Percentiles rank a stretch among this genome's conserved stretches.
phyloP scores from a whole-genome alignment of 1,139 yeast species.

The Suhomyces yuchorum region DNA sequence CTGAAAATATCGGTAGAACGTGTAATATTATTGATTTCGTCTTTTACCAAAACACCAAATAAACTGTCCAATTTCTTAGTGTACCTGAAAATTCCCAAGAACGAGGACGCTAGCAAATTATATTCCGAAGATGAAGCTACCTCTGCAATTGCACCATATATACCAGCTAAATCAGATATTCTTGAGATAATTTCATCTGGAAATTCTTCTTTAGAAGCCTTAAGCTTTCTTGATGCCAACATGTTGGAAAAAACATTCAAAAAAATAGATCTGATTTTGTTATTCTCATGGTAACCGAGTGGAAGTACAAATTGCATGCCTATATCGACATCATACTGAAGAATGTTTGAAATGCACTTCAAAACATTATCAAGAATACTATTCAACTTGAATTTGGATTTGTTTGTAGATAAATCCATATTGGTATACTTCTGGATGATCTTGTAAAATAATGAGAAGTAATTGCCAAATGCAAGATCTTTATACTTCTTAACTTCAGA shows the following conservation, averaged over 20 bases:
- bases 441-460: constrained; percentile 70
- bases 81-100: constrained; percentile 63
- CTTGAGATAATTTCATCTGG: constrained; percentile 27
- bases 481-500: constrained; percentile 59
- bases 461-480: constrained; percentile 67
- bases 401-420: constrained; percentile 24
- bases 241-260: constrained; percentile 74
- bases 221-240: constrained; percentile 46
- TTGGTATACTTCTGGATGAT: constrained; percentile 63
- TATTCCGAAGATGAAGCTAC: constrained; percentile 60
- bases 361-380: constrained; percentile 67
- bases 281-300: constrained; percentile 72
- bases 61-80: constrained; percentile 55
- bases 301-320: constrained; percentile 80
- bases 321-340: constrained; percentile 73
- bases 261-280: constrained; percentile 67
- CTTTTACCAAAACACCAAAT: constrained; percentile 56
- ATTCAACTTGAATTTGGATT: constrained; percentile 55
- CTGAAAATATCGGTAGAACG: constrained; percentile 74
- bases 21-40: constrained; percentile 62
- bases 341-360: constrained; percentile 63
- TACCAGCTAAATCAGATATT: constrained; percentile 30
- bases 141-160: constrained; percentile 60
- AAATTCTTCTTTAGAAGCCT: constrained; percentile 26
- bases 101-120: constrained; percentile 60